phyloP scores from a whole-genome alignment of 2,329 filamentous ascomycete species.

The Paecilomyces sp. region DNA sequence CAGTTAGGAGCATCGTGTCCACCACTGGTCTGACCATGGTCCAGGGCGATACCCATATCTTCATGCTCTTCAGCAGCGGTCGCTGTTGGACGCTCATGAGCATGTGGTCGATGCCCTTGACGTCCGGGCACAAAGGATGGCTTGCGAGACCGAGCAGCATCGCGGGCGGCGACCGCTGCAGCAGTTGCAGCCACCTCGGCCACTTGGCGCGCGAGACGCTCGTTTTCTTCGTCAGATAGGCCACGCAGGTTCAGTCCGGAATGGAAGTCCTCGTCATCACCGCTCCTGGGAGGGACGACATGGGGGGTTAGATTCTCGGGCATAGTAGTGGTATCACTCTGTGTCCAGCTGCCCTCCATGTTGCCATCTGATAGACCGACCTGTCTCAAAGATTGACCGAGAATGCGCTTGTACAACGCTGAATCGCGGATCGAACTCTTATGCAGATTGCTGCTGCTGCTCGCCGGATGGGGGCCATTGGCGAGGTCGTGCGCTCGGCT shows the following conservation, averaged over 20 bases:
- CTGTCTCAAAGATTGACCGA: slow-evolving; percentile 83
- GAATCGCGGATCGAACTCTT: slow-evolving; percentile 73
- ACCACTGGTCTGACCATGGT: slow-evolving; percentile 46
- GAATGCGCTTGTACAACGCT: slow-evolving; percentile 83
- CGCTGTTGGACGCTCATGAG: slow-evolving; percentile 28
- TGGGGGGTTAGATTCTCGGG: slow-evolving; percentile 49
- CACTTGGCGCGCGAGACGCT: slow-evolving; percentile 73
- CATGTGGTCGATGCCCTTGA: slow-evolving; percentile 25
- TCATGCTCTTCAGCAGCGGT: slow-evolving; percentile 41
- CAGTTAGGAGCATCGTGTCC: slow-evolving; percentile 99
- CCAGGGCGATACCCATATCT: slow-evolving; percentile 31
- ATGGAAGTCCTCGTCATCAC: slow-evolving; percentile 33
- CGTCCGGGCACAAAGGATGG: slow-evolving; percentile 32
- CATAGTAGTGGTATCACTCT: slow-evolving; percentile 14
- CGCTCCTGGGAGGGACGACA: slow-evolving; percentile 65
- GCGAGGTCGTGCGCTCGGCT: slow-evolving; percentile 24
- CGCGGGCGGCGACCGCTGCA: slow-evolving; percentile 76
- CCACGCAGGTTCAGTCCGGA: slow-evolving; percentile 44
- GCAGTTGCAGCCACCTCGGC: slow-evolving; percentile 91
- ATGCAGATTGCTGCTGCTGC: slow-evolving; percentile 34
- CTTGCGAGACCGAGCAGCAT: slow-evolving; percentile 54
- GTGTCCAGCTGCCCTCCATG: slow-evolving; percentile 27
- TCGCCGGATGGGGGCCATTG: slow-evolving; percentile 21
- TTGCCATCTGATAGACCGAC: slow-evolving; percentile 57
- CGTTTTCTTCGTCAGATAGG: slow-evolving; percentile 75